Evolutionary conservation across 164 flowering plant species (phyloP), one percentile per base, ranked within the genome.

Genomic region (Platanus orientalis): DNA sequence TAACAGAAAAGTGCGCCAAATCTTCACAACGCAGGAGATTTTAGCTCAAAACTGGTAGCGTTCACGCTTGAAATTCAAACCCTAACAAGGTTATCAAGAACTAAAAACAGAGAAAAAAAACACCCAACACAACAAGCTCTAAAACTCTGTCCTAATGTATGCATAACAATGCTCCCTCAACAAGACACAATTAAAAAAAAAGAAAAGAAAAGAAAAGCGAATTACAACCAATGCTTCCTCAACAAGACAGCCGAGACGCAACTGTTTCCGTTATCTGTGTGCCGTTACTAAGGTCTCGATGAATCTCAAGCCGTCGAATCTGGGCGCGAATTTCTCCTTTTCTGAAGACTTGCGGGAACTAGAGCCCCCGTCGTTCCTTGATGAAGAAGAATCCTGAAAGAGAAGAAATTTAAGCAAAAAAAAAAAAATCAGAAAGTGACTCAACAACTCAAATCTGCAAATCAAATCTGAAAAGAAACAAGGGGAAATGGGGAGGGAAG

Each of bases 261-360:
- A 54, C 26, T 34, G 48, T 44, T 54, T 39, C 59, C 45, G 39
- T 71, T 62, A 83, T 62, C 85, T 68, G 54, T 81, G 88, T 11
- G 81, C 85, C 3, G 85, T 83, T 28, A 79, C 73, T 60, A 83
- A 57, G 5, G 84, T 81, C 69, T 79, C 85, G 2, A 83, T 79
- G 74, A 81, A 81, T 67, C 81, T 81, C 70, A 81, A 63, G 1
- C 86, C 88, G 59, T 79, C 85, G 45, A 77, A 77, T 62, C 80
- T 71, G 3, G 83, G 85, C 65, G 75, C 78, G 40, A 79, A 77
- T 60, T 65, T 70, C 49, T 71, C 77, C 68, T 69, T 71, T 0
- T 67, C 64, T 1, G 65, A 16, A 60, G 55, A 6, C n/a, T 7
- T 24, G 27, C 54, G 54, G 17, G 65, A n/a, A 49, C 39, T 29